Conservation (phyloP, 129 eudicot species). For the Flaveria linearis region DNA sequence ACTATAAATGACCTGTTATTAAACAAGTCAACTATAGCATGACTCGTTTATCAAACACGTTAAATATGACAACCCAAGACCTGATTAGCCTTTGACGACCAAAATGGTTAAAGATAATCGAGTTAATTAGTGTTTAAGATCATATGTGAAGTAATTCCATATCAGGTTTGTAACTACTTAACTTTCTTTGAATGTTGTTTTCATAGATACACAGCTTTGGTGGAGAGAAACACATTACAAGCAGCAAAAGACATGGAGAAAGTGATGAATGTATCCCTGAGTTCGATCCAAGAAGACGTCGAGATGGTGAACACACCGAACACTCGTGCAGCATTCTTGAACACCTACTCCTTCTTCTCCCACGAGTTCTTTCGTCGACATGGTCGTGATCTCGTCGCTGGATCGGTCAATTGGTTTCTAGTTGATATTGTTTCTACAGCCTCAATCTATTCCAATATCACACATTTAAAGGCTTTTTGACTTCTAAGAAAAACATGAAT, state of each 20-base stretch:
- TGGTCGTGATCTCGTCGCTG: slow-evolving; percentile 59
- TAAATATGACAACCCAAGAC: no score
- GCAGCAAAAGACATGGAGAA: slow-evolving; percentile 63
- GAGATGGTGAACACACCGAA: slow-evolving; percentile 30
- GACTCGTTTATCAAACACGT: no score
- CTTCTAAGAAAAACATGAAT: slow-evolving; percentile 10
- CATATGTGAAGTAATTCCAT: no score
- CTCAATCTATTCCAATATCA: slow-evolving; percentile 49
- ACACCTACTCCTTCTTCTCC: slow-evolving; percentile 47
- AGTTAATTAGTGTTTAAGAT: no score
- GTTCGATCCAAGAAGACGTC: slow-evolving; percentile 6
- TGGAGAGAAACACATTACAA: slow-evolving; percentile 51
- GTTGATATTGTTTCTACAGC: slow-evolving; percentile 53
- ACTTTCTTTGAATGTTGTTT: background rate
- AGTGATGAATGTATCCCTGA: slow-evolving; percentile 43
- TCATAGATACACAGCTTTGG: slow-evolving; percentile 57
- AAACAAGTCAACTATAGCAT: no score
- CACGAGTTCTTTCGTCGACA: slow-evolving; percentile 46
- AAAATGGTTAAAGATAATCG: no score
- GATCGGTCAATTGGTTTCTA: slow-evolving; percentile 46
- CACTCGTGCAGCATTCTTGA: slow-evolving; percentile 28
- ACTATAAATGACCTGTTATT: no score
- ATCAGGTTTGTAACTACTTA: background rate
- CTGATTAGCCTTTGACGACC: no score
- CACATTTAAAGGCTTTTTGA: slow-evolving; percentile 22